Base-by-base conservation (phyloP, 768 basidiomycete species). In the Naganishia antarctica region DNA sequence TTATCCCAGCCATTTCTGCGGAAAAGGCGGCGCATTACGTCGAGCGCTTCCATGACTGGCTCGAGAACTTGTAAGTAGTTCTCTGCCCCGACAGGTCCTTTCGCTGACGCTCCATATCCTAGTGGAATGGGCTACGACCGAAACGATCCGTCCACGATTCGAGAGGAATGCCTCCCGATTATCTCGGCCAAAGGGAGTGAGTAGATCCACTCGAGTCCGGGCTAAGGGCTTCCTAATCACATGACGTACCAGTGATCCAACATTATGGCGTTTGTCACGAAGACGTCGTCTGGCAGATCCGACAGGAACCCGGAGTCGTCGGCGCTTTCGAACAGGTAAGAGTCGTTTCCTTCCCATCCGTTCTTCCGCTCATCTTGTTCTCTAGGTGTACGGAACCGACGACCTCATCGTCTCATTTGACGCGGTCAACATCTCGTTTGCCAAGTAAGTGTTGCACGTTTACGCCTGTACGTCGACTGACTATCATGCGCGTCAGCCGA, bases 301-400 rank as follows among this genome's bases (percentile, higher is more conserved):
- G 60, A 12, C 31, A 26, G 29, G 50, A 51, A 21, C 50, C 50
- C 21, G 50, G 50, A 15, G 50, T 51, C 18, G 31, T 51, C n/a
- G 50, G 50, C 18, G 50, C 50, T 18, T 51, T 51, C 21, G 50
- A 51, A 34, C 31, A 51, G 50, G 31, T 7, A 51, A 40, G 8
- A 16, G 8, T 40, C 37, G 7, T 40, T 16, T 40, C 37, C 31
- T n/a, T 51, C n/a, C 49, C n/a, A 31, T 3, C 49, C 18, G 13
- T 18, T 29, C 8, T 31, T 3, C 28, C 4, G 32, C 8, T 28
- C 49, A n/a, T n/a, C 7, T 16, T 5, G 32, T 31, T 5, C n/a
- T n/a, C 21, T 70, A 67, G 46, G 48, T 74, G 25, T 76, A 73
- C 71, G 71, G 70, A 25, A 76, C 74, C 34, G 66, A 73, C 32